These are phyloP conservation scores for Boletus coccyginus DNA, from an alignment of 768 basidiomycete genomes.

Conservation along the genomic window DNA sequence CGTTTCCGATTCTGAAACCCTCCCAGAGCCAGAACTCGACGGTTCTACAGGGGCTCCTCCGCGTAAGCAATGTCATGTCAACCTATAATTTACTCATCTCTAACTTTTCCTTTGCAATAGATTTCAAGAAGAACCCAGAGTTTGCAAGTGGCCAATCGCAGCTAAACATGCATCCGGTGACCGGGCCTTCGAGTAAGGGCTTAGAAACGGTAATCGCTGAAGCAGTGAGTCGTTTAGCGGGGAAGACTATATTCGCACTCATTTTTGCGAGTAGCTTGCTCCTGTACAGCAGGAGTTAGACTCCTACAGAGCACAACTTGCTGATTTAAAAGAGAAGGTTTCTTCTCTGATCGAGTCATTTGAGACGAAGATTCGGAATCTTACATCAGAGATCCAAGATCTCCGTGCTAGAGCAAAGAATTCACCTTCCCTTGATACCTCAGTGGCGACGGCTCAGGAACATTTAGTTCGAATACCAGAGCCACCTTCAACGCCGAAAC, in stretches of 20 bases:
- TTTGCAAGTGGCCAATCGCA: slow-evolving; percentile 5
- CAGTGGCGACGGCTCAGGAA: slow-evolving; percentile 9
- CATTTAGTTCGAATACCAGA: slow-evolving; percentile 23
- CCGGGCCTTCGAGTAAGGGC: slow-evolving; percentile 5
- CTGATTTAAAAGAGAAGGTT: slow-evolving; percentile 31
- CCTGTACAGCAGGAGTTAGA: slow-evolving; percentile 53
- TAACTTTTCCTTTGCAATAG: neutral
- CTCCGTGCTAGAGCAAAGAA: slow-evolving; percentile 23
- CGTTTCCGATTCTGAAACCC: slow-evolving; percentile 10
- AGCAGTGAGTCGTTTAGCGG: slow-evolving; percentile 24
- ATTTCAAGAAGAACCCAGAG: slow-evolving; percentile 1
- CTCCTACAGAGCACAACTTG: slow-evolving; percentile 45
- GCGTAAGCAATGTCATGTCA: slow-evolving; percentile 12
- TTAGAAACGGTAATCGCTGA: slow-evolving; percentile 24
- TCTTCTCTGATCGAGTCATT: slow-evolving; percentile 29
- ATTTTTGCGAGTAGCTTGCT: slow-evolving; percentile 37
- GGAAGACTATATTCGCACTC: neutral
- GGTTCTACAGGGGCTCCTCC: slow-evolving; percentile 3
- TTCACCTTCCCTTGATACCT: slow-evolving; percentile 9
- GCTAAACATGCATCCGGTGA: neutral
- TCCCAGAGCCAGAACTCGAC: slow-evolving; percentile 26
- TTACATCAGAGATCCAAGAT: slow-evolving; percentile 34
- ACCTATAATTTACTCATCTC: neutral
- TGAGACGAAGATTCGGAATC: slow-evolving; percentile 37
- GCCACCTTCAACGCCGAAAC: slow-evolving; percentile 34